Base-by-base conservation (phyloP, 345 rosid genomes). In the Erodium maritimum region DNA sequence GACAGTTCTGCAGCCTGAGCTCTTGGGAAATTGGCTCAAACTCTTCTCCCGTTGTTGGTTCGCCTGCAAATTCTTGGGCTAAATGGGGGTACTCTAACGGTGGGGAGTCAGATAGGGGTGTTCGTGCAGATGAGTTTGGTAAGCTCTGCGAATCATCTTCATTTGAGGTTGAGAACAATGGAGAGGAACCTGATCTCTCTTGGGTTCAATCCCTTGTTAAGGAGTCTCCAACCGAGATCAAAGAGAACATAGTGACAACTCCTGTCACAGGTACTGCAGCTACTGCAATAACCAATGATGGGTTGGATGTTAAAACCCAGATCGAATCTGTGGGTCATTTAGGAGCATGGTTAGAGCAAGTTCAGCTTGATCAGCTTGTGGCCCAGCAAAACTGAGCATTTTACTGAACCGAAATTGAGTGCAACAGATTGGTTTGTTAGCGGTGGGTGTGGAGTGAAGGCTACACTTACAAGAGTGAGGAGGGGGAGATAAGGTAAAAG, bases 171-270 rank as follows among this genome's bases (percentile, higher is more conserved):
- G 74, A 69, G 24, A 64, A 59, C 59, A 71, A 69, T 61, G 88
- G 78, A 16, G 95, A 81, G 33, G 96, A 88, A 64, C 95, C 96
- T 14, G 96, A 91, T 72, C 75, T 91, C 22, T 88, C 90, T 7
- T 91, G 98, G 96, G 87, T 88, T 56, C 96, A 84, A 50, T 80
- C 96, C 21, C 64, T 91, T 22, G 84, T 91, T n/a, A 91, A 83
- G 72, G 97, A 91, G 65, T 71, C 85, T 51, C 79, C 97, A 21
- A 66, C 67, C 0, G 95, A 87, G 50, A 67, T 67, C 50, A 76
- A 82, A 66, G 90, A 88, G 65, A 75, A 68, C 69, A 71, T 73
- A 19, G 72, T 67, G 6, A 48, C 74, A 17, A 58, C 79, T 19
- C 67, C 5, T 29, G 2, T 37, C 55, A 68, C 81, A 2, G 71